phyloP scores from a whole-genome alignment of 2,329 filamentous ascomycete species.

The Lachnellula occidentalis region DNA sequence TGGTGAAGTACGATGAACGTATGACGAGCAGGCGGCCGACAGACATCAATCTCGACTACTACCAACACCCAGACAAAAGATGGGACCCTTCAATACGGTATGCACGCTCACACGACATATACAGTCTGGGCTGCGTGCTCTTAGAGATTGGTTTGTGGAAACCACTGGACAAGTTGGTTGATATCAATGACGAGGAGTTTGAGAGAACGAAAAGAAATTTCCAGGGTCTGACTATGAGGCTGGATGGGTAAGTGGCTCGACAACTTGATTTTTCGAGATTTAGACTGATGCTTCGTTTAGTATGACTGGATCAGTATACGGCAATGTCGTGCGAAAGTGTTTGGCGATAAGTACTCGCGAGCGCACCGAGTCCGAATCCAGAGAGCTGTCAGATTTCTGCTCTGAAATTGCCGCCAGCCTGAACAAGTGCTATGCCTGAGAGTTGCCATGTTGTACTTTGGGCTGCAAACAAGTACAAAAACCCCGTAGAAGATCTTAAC shows the following conservation, averaged over 20 bases:
- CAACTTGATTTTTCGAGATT: neutral
- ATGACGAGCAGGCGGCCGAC: slow-evolving; percentile 32
- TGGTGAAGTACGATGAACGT: slow-evolving; percentile 33
- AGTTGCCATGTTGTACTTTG: neutral
- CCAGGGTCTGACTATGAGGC: slow-evolving; percentile 17
- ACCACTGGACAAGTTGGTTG: slow-evolving; percentile 30
- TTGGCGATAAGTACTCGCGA: slow-evolving; percentile 18
- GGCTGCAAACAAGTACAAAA: neutral
- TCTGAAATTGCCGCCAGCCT: slow-evolving; percentile 18
- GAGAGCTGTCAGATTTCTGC: slow-evolving; percentile 18
- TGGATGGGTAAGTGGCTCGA: slow-evolving; percentile 20
- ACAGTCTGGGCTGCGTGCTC: slow-evolving; percentile 45
- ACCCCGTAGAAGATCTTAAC: neutral
- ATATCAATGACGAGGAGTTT: slow-evolving; percentile 20
- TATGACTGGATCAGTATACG: slow-evolving; percentile 21
- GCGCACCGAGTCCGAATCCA: slow-evolving; percentile 15
- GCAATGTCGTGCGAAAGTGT: slow-evolving; percentile 22
- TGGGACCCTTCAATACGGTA: slow-evolving; percentile 25
- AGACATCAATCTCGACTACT: slow-evolving; percentile 27
- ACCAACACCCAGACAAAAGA: slow-evolving; percentile 25
- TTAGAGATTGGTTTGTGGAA: slow-evolving; percentile 48
- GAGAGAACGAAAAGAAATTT: slow-evolving; percentile 21
- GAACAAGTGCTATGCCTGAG: slow-evolving; percentile 20
- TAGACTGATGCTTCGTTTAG: slow-evolving; percentile 4
- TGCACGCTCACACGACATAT: slow-evolving; percentile 37